Percentiles rank a stretch among this genome's conserved stretches.
Conservation (phyloP, 1,284 basidiomycete species). For the Trametes polyzona region DNA sequence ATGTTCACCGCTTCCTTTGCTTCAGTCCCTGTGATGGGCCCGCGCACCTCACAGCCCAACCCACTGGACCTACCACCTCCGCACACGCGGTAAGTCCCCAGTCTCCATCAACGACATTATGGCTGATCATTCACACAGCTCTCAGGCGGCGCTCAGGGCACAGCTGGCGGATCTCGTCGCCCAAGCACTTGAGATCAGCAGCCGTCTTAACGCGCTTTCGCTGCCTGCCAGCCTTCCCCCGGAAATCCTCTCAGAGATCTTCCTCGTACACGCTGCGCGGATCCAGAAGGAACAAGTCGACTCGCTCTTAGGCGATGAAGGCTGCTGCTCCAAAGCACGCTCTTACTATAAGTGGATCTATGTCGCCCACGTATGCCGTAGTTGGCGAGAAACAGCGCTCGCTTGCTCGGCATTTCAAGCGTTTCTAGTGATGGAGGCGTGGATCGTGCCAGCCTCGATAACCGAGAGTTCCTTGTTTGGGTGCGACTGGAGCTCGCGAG, state of each 20-base stretch:
- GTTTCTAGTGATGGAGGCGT: constrained; percentile 9
- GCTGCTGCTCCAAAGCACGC: neutral
- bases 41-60: neutral
- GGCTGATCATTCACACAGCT: neutral
- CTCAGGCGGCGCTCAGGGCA: neutral
- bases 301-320: neutral
- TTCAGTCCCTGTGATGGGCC: neutral
- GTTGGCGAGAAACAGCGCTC: constrained; percentile 16
- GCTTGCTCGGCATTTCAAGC: constrained; percentile 10
- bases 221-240: constrained; percentile 14
- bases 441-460: neutral
- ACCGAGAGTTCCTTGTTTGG: neutral
- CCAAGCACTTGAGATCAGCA: constrained; percentile 5
- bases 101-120: neutral
- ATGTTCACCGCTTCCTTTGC: too few relatives aligned
- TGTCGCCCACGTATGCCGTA: constrained; percentile 16
- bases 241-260: constrained; percentile 13
- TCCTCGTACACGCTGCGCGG: constrained; percentile 2
- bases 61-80: neutral
- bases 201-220: constrained; percentile 6
- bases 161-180: constrained; percentile 1
- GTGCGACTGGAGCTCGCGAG: neutral
- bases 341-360: constrained; percentile 14
- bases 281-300: neutral
- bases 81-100: neutral